These are phyloP conservation scores for Lophium mytilinum DNA, from an alignment of 495 filamentous ascomycete genomes.

Conservation along the genomic window DNA sequence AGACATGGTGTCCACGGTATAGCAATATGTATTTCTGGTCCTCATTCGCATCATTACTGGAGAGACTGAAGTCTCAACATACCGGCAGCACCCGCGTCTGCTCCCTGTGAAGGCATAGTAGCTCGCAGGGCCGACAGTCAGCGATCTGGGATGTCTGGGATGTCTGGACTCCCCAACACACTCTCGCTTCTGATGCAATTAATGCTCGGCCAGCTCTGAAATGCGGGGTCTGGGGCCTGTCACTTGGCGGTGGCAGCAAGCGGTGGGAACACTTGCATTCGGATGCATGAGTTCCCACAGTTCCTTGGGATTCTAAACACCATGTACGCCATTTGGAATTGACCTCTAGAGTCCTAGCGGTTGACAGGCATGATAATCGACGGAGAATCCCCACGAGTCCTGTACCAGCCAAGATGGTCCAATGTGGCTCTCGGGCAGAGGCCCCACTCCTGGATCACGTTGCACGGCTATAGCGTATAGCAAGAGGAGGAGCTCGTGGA, in stretches of 20 bases:
- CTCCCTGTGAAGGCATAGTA: background rate
- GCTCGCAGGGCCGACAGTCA: background rate
- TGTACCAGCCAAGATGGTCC: background rate
- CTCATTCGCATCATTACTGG: background rate
- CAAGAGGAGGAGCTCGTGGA: slow-evolving; percentile 7
- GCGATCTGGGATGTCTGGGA: background rate
- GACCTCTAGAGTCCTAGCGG: background rate
- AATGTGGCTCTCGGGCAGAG: background rate
- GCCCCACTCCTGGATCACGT: background rate
- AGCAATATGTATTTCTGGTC: background rate
- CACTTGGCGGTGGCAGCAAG: slow-evolving; percentile 9
- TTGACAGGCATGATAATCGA: background rate
- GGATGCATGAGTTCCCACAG: background rate
- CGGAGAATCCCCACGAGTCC: background rate
- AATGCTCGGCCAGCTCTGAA: slow-evolving; percentile 13
- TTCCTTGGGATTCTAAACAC: background rate
- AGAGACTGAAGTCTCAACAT: background rate
- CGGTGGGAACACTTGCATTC: slow-evolving; percentile 4
- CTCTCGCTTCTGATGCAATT: slow-evolving; percentile 9
- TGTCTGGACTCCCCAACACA: slow-evolving; percentile 4
- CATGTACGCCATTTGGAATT: background rate
- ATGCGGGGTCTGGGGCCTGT: slow-evolving; percentile 19
- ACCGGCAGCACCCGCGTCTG: too few relatives aligned
- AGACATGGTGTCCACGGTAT: too few relatives aligned
- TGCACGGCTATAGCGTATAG: background rate